Evolutionary conservation across 352 stramenopile genomes (phyloP).

Genomic region (Phytopythium delawarense): DNA sequence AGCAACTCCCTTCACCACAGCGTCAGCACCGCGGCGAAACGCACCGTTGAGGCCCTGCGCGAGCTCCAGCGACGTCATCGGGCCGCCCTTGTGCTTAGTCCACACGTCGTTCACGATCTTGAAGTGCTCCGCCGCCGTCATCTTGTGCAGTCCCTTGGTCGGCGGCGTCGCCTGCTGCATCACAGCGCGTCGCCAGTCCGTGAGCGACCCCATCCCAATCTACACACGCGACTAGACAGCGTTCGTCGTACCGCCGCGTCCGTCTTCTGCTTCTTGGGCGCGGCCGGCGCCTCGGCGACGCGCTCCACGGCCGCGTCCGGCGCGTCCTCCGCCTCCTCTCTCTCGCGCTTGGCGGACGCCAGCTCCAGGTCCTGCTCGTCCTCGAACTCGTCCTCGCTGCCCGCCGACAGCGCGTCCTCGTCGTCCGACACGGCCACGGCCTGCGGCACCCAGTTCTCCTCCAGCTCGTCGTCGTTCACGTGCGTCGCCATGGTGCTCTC

Average conservation of each 20-base stretch:
- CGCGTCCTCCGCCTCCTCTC: conserved; percentile 22
- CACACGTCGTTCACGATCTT: conserved; percentile 81
- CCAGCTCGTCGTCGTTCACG: conserved; percentile 58
- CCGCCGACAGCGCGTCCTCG: conserved; percentile 49
- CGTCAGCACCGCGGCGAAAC: conserved; percentile 4
- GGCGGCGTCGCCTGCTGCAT: conserved; percentile 3
- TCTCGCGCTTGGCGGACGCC: conserved; percentile 36
- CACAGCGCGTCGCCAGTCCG: neutral
- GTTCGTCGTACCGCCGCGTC: conserved; percentile 4
- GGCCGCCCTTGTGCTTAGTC: conserved; percentile 63
- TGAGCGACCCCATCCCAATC: neutral
- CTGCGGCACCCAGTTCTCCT: conserved; percentile 58
- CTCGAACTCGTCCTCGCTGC: conserved; percentile 82
- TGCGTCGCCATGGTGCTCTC: neutral
- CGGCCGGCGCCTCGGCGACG: conserved; percentile 9
- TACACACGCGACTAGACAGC: neutral
- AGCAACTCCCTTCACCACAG: neutral
- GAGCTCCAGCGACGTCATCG: conserved; percentile 82
- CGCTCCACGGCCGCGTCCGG: conserved; percentile 10
- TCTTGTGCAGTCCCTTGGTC: conserved; percentile 73
- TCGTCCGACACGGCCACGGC: conserved; percentile 33
- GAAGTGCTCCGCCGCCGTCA: conserved; percentile 72
- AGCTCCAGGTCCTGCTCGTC: conserved; percentile 64
- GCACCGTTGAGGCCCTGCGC: conserved; percentile 72
- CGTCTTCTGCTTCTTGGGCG: conserved; percentile 60